A percentile compares a stretch with the other conserved stretches of the same genome.
These are phyloP conservation scores for Porpolomopsis calyptriformis DNA, from an alignment of 768 basidiomycete genomes.

Conservation along the genomic window DNA sequence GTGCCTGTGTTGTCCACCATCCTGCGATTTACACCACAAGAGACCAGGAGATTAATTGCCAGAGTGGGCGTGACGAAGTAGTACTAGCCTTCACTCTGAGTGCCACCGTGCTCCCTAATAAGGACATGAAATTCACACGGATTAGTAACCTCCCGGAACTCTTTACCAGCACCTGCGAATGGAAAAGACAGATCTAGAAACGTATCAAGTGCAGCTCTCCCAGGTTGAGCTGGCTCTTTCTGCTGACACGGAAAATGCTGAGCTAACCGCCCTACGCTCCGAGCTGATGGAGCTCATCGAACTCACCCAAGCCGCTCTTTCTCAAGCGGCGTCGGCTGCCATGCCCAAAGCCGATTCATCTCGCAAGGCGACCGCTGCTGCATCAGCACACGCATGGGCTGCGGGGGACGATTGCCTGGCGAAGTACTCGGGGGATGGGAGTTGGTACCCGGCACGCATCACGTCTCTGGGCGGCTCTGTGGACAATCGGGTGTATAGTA, in stretches of 20 bases:
- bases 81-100: too few species aligned
- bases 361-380: constrained; percentile 42
- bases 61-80: too few species aligned
- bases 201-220: constrained; percentile 82
- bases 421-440: constrained; percentile 74
- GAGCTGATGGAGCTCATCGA: constrained; percentile 79
- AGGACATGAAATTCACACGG: too few species aligned
- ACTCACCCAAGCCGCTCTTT: constrained; percentile 62
- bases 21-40: constrained; percentile 89
- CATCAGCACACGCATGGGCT: constrained; percentile 49
- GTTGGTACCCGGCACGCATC: constrained; percentile 85
- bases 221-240: constrained; percentile 76
- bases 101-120: too few species aligned
- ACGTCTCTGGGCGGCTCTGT: constrained; percentile 72
- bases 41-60: constrained; percentile 78
- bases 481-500: constrained; percentile 77
- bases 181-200: constrained; percentile 78
- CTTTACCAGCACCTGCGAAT: too few species aligned
- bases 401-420: constrained; percentile 83
- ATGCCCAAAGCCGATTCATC: constrained; percentile 48
- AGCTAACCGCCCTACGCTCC: constrained; percentile 60
- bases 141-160: too few species aligned
- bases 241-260: constrained; percentile 62
- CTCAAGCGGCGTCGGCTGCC: constrained; percentile 53
- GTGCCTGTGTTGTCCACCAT: constrained; percentile 88